A percentile compares a stretch with the other conserved stretches of the same genome.
Conservation (phyloP, 1,284 basidiomycete genomes). For the Prillingera fragicola region DNA sequence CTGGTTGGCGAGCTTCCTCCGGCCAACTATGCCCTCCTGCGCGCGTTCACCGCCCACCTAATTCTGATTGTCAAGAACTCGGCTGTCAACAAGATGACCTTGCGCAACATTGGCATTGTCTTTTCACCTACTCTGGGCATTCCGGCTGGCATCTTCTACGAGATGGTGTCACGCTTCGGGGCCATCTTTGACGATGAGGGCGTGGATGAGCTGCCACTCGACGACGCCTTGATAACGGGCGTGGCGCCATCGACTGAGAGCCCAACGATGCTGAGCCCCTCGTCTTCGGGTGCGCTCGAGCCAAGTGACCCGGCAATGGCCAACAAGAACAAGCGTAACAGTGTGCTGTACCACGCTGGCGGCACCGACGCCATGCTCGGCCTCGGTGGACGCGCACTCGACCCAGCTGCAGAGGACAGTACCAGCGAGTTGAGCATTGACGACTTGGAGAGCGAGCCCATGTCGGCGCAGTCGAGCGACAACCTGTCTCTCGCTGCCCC, state of each 20-base stretch:
- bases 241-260: slow-evolving; percentile 4
- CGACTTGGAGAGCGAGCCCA: slow-evolving; percentile 15
- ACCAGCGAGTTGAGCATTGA: slow-evolving; percentile 12
- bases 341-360: slow-evolving; percentile 44
- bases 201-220: slow-evolving; percentile 30
- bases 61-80: slow-evolving; percentile 92
- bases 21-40: slow-evolving; percentile 87
- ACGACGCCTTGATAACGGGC: slow-evolving; percentile 3
- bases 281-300: too few species aligned
- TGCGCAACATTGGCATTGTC: slow-evolving; percentile 97
- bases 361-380: slow-evolving; percentile 43
- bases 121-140: slow-evolving; percentile 93
- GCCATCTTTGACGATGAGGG: slow-evolving; percentile 67
- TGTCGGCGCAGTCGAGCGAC: slow-evolving; percentile 12
- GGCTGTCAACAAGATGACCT: slow-evolving; percentile 92
- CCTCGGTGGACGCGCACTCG: slow-evolving; percentile 38
- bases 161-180: slow-evolving; percentile 87
- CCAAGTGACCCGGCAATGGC: not conserved
- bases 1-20: slow-evolving; percentile 82
- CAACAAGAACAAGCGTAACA: slow-evolving; percentile 42
- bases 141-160: slow-evolving; percentile 86
- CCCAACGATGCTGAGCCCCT: not conserved
- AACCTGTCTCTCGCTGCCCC: slow-evolving; percentile 9
- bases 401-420: slow-evolving; percentile 24
- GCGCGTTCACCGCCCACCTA: slow-evolving; percentile 89